Percentiles rank a stretch among this genome's conserved stretches.
Conservation (phyloP, 352 stramenopile species). For the Globisporangium ultimum region DNA sequence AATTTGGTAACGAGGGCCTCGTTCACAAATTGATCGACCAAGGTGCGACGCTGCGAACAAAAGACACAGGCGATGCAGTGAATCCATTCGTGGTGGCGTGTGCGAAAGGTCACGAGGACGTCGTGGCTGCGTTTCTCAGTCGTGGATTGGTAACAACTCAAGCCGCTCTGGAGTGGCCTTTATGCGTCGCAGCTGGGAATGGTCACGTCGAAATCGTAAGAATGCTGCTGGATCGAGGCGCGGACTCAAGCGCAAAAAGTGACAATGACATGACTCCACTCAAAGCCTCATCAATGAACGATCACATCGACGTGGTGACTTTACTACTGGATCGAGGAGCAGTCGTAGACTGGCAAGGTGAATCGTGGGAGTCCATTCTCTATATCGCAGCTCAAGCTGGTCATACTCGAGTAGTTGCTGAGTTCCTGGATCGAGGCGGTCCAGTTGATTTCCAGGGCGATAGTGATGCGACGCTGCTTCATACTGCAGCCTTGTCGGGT, state of each 20-base stretch:
- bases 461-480: conserved; percentile 9
- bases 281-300: background rate
- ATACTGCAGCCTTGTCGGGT: conserved; percentile 1
- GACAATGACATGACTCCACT: conserved; percentile 1
- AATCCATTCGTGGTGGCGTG: conserved; percentile 7
- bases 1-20: conserved; percentile 5
- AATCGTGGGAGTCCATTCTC: background rate
- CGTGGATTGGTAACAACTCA: background rate
- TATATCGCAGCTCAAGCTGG: conserved; percentile 5
- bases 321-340: conserved; percentile 7
- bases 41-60: background rate
- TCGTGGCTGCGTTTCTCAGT: conserved; percentile 3
- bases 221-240: conserved; percentile 2
- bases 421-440: conserved; percentile 7
- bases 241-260: conserved; percentile 2
- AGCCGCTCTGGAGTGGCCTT: background rate
- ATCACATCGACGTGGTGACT: conserved; percentile 3
- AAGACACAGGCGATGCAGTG: background rate
- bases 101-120: background rate
- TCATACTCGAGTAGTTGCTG: background rate
- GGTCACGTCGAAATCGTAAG: conserved; percentile 1
- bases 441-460: background rate
- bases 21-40: conserved; percentile 5
- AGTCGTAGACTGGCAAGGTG: conserved; percentile 3
- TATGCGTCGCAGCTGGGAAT: conserved; percentile 3